Base-by-base conservation (phyloP, 768 basidiomycete genomes). In the button mushroom (Agaricus bisporus) region DNA sequence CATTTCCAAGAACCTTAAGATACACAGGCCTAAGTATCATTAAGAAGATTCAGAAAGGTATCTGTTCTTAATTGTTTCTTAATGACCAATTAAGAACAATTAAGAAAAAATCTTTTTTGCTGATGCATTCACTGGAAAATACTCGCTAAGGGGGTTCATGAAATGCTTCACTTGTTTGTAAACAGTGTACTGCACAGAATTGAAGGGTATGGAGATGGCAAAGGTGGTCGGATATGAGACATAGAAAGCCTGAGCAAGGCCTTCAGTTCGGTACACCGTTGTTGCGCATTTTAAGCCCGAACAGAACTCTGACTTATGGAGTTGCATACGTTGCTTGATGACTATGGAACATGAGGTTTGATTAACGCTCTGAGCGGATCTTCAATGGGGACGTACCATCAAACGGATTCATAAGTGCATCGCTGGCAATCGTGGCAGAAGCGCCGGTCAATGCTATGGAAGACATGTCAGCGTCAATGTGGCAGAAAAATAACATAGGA, bases 361-460 rank as follows among this genome's bases (percentile, higher is more conserved):
- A 42, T 42, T 57, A 47, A 32, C 26, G 25, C 51, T 59, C 49
- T 56, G 51, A 43, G 43, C 26, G 17, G 37, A 38, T n/a, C n/a
- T n/a, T n/a, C n/a, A n/a, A n/a, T n/a, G 17, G 15, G 10, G 49
- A 68, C 83, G 66, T 68, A 97, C 95, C 95, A 72, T 99, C 97
- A 64, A 99, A 99, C 2, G 97, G 97, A 68, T 98, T 99, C 97
- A 99, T 99, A 51, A 98, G 74, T 2, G 97, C 97, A 73, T 99
- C 97, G 54, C 87, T 89, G 3, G 94, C 89, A 59, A 95, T 89
- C 9, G 97, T 98, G 0, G 95, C 97, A 0, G 87, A 82, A 42
- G 93, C 97, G 57, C 97, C 97, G 29, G 97, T 95, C 28, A 93
- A 61, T 29, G 95, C 97, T 92, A 61, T 36, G 49, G 26, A 54